These are phyloP conservation scores for Ganoderma sinense DNA, from an alignment of 1,284 basidiomycete species.

Conservation along the genomic window DNA sequence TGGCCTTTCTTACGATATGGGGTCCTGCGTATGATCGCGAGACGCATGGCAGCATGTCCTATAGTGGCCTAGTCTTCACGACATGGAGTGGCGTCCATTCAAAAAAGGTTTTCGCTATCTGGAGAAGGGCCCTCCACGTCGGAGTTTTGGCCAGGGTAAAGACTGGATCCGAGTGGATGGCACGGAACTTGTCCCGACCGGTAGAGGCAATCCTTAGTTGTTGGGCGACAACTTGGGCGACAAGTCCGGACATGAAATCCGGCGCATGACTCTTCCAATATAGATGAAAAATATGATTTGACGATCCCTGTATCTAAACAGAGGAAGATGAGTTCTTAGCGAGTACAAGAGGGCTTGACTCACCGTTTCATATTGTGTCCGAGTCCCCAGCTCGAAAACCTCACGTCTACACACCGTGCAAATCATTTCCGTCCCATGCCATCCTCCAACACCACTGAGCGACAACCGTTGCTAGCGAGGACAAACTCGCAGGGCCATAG, in stretches of 20 bases:
- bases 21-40: slow-evolving; percentile 2
- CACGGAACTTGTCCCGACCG: slow-evolving; percentile 2
- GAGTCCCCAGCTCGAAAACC: not conserved
- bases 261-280: slow-evolving; percentile 4
- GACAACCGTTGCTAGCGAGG: slow-evolving; percentile 30
- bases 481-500: not conserved
- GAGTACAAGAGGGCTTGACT: slow-evolving; percentile 7
- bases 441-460: slow-evolving; percentile 15
- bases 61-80: slow-evolving; percentile 14
- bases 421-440: not conserved
- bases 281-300: not conserved
- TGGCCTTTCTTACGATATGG: slow-evolving; percentile 27
- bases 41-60: slow-evolving; percentile 9
- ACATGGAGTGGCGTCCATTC: slow-evolving; percentile 7
- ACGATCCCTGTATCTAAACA: not conserved
- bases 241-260: not conserved
- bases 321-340: not conserved
- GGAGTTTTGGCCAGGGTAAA: not conserved
- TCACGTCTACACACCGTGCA: not conserved
- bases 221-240: slow-evolving; percentile 2
- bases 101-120: slow-evolving; percentile 3
- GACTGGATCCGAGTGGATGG: slow-evolving; percentile 4
- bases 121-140: not conserved
- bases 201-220: not conserved
- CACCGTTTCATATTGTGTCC: not conserved